Conservation (phyloP, 179 eudicot genomes). For the Drosera spatulata region DNA sequence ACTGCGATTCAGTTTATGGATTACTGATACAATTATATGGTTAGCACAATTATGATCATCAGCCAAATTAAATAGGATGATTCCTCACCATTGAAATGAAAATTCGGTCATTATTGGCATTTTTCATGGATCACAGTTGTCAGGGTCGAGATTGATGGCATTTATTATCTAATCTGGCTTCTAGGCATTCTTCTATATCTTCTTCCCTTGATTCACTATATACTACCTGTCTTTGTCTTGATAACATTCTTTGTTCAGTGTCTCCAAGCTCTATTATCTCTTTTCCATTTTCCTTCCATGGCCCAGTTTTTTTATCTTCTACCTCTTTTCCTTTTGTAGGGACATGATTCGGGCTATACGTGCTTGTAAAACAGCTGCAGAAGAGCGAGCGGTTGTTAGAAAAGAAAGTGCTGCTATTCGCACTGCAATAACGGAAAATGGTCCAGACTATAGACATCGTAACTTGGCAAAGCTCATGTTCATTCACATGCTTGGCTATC, state of each 20-base stretch:
- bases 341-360: slow-evolving; percentile 98
- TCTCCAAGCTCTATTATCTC: neutral
- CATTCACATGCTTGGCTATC: slow-evolving; percentile 99
- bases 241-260: neutral
- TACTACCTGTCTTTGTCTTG: no score
- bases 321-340: slow-evolving; percentile 38
- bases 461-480: slow-evolving; percentile 98
- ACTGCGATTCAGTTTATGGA: no score
- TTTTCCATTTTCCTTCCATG: neutral
- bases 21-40: no score
- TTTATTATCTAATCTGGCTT: no score
- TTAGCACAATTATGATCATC: no score
- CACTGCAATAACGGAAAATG: slow-evolving; percentile 83
- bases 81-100: no score
- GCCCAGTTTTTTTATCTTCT: neutral
- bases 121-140: no score
- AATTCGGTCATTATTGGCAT: no score
- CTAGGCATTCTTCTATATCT: no score
- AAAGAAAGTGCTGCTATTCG: slow-evolving; percentile 98
- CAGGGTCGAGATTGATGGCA: no score
- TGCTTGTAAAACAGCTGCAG: slow-evolving; percentile 98
- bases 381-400: slow-evolving; percentile 93
- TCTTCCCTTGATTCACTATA: no score
- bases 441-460: slow-evolving; percentile 80
- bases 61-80: no score